Percentiles rank a stretch among this genome's conserved stretches.
Conservation (phyloP, 106 monocot species). For the Iris macrosiphon region DNA sequence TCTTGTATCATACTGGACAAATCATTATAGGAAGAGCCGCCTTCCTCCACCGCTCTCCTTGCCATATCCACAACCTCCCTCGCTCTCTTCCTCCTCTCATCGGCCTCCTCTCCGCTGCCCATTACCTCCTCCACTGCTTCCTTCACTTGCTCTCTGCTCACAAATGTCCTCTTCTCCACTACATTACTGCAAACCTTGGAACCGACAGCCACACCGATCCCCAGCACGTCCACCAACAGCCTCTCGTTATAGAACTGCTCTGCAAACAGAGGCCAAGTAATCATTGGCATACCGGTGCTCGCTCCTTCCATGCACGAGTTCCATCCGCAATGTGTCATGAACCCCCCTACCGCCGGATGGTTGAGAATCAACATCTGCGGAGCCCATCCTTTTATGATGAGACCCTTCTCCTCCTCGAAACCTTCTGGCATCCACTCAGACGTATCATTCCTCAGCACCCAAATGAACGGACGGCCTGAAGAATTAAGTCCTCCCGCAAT, state of each 20-base stretch:
- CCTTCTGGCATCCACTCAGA: neutral
- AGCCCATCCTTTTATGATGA: no score
- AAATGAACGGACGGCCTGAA: neutral
- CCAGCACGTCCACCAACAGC: conserved; percentile 13
- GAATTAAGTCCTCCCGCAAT: neutral
- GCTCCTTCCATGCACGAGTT: conserved; percentile 4
- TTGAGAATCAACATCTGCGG: no score
- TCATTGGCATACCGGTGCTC: neutral
- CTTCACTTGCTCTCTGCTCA: neutral
- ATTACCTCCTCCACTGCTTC: conserved; percentile 4
- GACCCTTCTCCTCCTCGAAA: conserved; percentile 5
- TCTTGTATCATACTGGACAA: neutral
- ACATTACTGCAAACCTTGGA: neutral
- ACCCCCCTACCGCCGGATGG: no score
- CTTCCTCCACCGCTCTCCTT: conserved; percentile 1
- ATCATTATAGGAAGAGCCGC: conserved; percentile 1
- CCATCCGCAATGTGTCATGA: conserved; percentile 14
- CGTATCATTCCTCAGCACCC: neutral
- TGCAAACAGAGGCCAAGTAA: conserved; percentile 5
- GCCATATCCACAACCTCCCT: conserved; percentile 4
- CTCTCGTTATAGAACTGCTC: conserved; percentile 21
- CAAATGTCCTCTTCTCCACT: neutral
- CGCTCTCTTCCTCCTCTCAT: conserved; percentile 7
- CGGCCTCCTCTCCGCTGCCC: neutral
- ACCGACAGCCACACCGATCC: conserved; percentile 7